Conservation (phyloP, 2,329 filamentous ascomycete genomes). For the Elsinoe perseae region DNA sequence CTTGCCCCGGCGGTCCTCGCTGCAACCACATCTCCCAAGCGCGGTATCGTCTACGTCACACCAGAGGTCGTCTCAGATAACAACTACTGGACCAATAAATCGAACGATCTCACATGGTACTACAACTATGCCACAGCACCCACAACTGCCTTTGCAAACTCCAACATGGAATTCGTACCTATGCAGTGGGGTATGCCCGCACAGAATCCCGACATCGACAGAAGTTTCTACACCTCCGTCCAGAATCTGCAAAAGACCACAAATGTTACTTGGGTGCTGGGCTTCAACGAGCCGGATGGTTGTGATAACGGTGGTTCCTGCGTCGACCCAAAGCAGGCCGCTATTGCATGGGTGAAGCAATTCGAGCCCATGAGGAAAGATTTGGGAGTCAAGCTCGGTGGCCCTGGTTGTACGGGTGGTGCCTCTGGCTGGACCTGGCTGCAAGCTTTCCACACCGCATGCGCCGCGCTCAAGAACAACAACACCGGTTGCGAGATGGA, state of each 20-base stretch:
- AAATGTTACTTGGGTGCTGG: conserved; percentile 61
- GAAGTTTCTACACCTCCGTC: conserved; percentile 55
- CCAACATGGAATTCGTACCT: conserved; percentile 64
- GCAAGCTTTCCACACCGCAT: conserved; percentile 56
- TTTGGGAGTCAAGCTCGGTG: conserved; percentile 57
- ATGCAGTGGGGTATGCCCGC: conserved; percentile 64
- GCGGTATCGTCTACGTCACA: conserved; percentile 60
- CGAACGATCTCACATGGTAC: conserved; percentile 67
- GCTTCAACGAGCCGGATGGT: conserved; percentile 73
- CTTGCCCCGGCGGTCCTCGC: conserved; percentile 16
- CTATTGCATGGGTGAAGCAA: conserved; percentile 61
- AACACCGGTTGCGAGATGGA: conserved; percentile 40
- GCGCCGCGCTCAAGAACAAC: conserved; percentile 22
- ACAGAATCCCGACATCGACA: conserved; percentile 35
- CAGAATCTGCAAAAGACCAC: conserved; percentile 46
- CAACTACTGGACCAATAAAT: conserved; percentile 52
- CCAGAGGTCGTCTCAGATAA: conserved; percentile 54
- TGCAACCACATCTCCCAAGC: conserved; percentile 47
- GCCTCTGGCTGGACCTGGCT: conserved; percentile 59
- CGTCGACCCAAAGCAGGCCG: conserved; percentile 53
- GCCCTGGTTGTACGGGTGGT: conserved; percentile 62
- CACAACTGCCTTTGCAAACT: conserved; percentile 28
- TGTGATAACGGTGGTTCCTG: conserved; percentile 53
- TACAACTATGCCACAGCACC: conserved; percentile 66
- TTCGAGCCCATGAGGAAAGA: conserved; percentile 59